These are phyloP conservation scores for Fraxinus americana DNA, from an alignment of 257 asterid species.

Conservation along the genomic window DNA sequence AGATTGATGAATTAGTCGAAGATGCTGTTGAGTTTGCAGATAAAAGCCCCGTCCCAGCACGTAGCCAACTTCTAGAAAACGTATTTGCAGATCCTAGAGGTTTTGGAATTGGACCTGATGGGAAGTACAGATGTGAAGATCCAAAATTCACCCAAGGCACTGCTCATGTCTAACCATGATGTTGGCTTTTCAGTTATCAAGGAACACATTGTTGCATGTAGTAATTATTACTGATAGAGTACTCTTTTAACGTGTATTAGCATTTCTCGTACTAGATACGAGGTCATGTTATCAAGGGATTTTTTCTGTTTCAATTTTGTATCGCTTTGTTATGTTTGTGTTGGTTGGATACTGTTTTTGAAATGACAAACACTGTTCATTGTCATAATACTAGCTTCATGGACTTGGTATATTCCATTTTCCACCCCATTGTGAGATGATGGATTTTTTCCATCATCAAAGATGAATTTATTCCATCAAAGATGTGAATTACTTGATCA, in stretches of 20 bases:
- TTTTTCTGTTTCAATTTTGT: slow-evolving; percentile 28
- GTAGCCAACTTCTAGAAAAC: slow-evolving; percentile 88
- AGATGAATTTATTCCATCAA: neutral
- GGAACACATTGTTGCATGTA: slow-evolving; percentile 25
- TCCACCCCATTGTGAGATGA: no score
- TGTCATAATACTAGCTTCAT: no score
- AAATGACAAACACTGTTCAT: slow-evolving; percentile 10
- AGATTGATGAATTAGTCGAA: slow-evolving; percentile 80
- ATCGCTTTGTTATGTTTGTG: slow-evolving; percentile 20
- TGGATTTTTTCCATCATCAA: no score
- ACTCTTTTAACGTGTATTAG: slow-evolving; percentile 20
- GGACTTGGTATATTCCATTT: neutral
- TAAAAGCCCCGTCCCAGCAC: slow-evolving; percentile 78
- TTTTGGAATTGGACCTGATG: slow-evolving; percentile 93
- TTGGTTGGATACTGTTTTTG: slow-evolving; percentile 25
- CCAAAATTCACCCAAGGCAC: slow-evolving; percentile 97
- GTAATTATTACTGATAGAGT: slow-evolving; percentile 26
- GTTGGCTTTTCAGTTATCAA: slow-evolving; percentile 7
- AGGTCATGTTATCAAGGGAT: slow-evolving; percentile 30
- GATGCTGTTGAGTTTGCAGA: slow-evolving; percentile 93
- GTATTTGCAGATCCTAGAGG: slow-evolving; percentile 96
- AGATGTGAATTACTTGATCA: neutral
- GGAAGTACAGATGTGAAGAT: slow-evolving; percentile 97
- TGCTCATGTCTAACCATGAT: slow-evolving; percentile 63
- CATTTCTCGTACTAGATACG: slow-evolving; percentile 23